Evolutionary conservation across 129 eudicot species (phyloP).

Genomic region (Ambrosia artemisiifolia): DNA sequence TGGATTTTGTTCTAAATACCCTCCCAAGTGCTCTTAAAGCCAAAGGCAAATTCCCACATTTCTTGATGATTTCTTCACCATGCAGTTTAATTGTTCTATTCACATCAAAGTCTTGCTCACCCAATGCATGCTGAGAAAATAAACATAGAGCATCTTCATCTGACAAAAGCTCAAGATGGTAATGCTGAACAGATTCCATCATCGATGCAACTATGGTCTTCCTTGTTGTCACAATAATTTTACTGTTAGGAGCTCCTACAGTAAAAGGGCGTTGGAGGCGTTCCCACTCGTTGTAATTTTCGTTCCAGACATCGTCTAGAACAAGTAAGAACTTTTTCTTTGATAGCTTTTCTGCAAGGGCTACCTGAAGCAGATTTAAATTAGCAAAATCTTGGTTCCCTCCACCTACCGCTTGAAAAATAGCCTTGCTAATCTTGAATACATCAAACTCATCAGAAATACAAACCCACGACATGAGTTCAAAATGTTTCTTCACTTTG

Average conservation of each 20-base stretch:
- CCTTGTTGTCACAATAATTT: slow-evolving; percentile 61
- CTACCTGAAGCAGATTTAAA: slow-evolving; percentile 27
- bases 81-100: too few species aligned
- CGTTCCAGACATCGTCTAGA: slow-evolving; percentile 66
- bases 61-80: too few species aligned
- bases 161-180: neutral
- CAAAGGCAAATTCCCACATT: too few species aligned
- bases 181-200: neutral
- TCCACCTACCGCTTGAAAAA: neutral
- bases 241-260: slow-evolving; percentile 50
- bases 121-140: too few species aligned
- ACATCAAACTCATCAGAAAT: slow-evolving; percentile 48
- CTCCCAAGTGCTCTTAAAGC: neutral
- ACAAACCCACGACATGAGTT: slow-evolving; percentile 49
- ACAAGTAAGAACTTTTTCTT: slow-evolving; percentile 61
- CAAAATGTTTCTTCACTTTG: slow-evolving; percentile 36
- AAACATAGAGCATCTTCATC: too few species aligned
- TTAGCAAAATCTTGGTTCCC: slow-evolving; percentile 22
- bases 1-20: neutral
- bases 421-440: slow-evolving; percentile 31
- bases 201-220: neutral
- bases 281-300: slow-evolving; percentile 41
- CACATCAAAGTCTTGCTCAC: too few species aligned
- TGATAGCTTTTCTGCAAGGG: slow-evolving; percentile 24
- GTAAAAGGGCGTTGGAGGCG: slow-evolving; percentile 34